These are phyloP conservation scores for Rosa multiflora DNA, from an alignment of 306 rosid species.

Conservation along the genomic window DNA sequence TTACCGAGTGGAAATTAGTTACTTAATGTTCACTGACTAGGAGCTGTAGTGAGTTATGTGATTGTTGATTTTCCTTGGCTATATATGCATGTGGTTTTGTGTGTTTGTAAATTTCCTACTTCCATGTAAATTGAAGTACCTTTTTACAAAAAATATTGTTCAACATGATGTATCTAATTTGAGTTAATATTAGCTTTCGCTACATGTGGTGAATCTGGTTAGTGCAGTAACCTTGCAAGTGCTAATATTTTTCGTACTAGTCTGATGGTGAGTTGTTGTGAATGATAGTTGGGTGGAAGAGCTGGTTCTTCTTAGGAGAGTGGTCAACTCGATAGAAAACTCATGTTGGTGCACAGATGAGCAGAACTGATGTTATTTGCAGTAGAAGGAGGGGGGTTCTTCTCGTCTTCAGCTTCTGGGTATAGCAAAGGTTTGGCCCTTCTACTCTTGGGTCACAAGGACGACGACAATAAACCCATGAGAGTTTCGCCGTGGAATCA, in stretches of 20 bases:
- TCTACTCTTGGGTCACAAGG: slow-evolving; percentile 87
- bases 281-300: slow-evolving; percentile 33
- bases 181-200: not conserved
- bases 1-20: not conserved
- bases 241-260: not conserved
- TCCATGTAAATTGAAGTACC: not conserved
- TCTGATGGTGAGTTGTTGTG: slow-evolving; percentile 21
- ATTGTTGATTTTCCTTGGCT: not conserved
- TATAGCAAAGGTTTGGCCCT: slow-evolving; percentile 96
- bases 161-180: not conserved
- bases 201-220: not conserved
- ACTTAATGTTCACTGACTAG: not conserved
- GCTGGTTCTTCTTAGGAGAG: slow-evolving; percentile 51
- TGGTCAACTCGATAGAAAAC: slow-evolving; percentile 35
- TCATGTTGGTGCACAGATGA: slow-evolving; percentile 69
- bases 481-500: slow-evolving; percentile 98
- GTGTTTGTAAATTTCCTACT: not conserved
- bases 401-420: slow-evolving; percentile 98
- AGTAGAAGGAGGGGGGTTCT: slow-evolving; percentile 98
- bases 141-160: not conserved
- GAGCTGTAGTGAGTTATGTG: not conserved
- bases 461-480: slow-evolving; percentile 93
- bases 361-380: slow-evolving; percentile 96
- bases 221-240: not conserved
- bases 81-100: not conserved